phyloP scores from a whole-genome alignment of 2,329 filamentous ascomycete genomes.

The Pezicula carpinea region DNA sequence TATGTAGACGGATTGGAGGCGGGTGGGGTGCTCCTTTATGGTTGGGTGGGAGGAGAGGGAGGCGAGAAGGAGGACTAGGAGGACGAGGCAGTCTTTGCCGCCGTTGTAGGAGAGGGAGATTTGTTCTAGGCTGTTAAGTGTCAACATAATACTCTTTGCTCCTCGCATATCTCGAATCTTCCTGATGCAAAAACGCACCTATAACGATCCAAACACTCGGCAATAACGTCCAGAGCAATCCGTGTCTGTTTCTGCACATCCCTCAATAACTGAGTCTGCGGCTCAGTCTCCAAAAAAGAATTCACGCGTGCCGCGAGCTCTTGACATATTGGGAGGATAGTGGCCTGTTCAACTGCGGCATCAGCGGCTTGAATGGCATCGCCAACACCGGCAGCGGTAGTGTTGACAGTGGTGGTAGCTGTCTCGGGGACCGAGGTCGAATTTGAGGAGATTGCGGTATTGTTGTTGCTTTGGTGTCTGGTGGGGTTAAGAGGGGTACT shows the following conservation, averaged over 20 bases:
- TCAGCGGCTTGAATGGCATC: not conserved
- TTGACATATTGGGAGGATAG: constrained; percentile 22
- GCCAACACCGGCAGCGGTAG: too few species aligned
- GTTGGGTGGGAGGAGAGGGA: constrained; percentile 26
- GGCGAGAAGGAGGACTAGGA: constrained; percentile 71
- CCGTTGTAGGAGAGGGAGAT: constrained; percentile 94
- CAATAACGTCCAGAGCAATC: constrained; percentile 67
- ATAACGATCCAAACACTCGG: constrained; percentile 71
- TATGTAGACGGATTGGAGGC: constrained; percentile 81
- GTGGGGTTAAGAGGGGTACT: too few species aligned
- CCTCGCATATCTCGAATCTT: not conserved
- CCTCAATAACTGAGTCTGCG: constrained; percentile 18
- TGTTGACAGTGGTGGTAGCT: too few species aligned
- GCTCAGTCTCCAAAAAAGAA: constrained; percentile 24
- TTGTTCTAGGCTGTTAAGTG: constrained; percentile 57
- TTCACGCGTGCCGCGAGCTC: constrained; percentile 20
- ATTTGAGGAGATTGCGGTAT: too few species aligned
- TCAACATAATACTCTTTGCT: constrained; percentile 1
- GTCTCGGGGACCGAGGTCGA: too few species aligned
- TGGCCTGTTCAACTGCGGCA: constrained; percentile 10
- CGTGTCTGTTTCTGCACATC: constrained; percentile 68
- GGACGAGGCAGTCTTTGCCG: constrained; percentile 94
- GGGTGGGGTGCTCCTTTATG: constrained; percentile 29
- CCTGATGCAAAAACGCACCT: constrained; percentile 44
- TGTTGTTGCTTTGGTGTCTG: too few species aligned